Base-by-base conservation (phyloP, 106 monocot genomes). In the Allium cepa region DNA sequence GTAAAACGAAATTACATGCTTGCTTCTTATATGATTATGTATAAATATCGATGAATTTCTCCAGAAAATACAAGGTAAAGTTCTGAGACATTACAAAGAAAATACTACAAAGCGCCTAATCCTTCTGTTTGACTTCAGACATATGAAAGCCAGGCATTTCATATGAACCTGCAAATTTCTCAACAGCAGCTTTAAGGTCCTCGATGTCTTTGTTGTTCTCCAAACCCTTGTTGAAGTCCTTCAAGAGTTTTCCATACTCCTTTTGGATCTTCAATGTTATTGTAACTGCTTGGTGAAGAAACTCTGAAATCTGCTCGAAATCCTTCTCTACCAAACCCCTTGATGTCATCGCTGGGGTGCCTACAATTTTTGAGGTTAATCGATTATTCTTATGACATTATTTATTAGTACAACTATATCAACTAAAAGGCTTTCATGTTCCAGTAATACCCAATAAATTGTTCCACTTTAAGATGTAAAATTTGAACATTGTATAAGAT, bases 311-410 rank as follows among this genome's bases (percentile, higher is more conserved):
- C 79, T 85, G 88, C 76, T 88, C 95, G 55, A 95, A 95, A 72
- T 95, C 91, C 75, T 86, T 85, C 88, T 95, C 95, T 1, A 95
- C 75, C 55, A 91, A 79, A 50, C 91, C 95, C 82, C 91, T 85
- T 18, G 95, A 90, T 9, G 94, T 90, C 94, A 94, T 94, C 53
- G 94, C 94, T 16, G 94, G 94, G 65, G 94, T 63, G 63, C 94
- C 94, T 94, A 76, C 28, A 69, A 64, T 18, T 22, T 22, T 22
- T 22, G 22, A 22, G 22, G 22, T 22, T 22, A 22, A 22, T 22
- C 22, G 22, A 22, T 22, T 22, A 22, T 22, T 22, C 22, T 0
- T 22, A 22, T 1, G 22, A 1, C 22, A 22, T 22, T 22, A 22
- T 22, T 22, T 22, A 22, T 22, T 22, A 22, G 22, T 22, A 22